These are phyloP conservation scores for Chlamydomonas sphaeroides DNA, from an alignment of 139 green algal species.

Conservation along the genomic window DNA sequence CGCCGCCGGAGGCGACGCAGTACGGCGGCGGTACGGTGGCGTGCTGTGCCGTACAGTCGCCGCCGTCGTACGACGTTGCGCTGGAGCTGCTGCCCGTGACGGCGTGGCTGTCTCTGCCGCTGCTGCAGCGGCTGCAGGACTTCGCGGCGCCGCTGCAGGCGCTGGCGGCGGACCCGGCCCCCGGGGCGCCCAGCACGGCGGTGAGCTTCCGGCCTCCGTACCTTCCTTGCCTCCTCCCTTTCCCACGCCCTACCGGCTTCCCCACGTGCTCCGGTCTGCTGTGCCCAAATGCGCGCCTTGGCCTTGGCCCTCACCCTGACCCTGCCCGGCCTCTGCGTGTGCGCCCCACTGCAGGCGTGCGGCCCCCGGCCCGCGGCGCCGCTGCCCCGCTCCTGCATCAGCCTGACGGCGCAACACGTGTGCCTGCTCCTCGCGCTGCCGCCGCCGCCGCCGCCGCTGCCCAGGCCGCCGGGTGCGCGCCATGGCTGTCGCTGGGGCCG, in stretches of 20 bases:
- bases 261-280: too few relatives aligned
- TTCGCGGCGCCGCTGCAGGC: constrained; percentile 9
- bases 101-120: constrained; percentile 16
- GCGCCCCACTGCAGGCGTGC: not conserved
- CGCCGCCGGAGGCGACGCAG: too few relatives aligned
- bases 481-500: not conserved
- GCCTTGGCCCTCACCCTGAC: too few relatives aligned
- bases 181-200: not conserved
- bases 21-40: not conserved
- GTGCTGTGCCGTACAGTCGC: not conserved
- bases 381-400: not conserved
- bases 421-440: constrained; percentile 29
- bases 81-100: constrained; percentile 35
- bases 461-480: not conserved
- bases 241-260: too few relatives aligned
- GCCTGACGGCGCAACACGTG: constrained; percentile 9
- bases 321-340: too few relatives aligned
- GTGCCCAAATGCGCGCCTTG: too few relatives aligned
- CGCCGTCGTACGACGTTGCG: not conserved
- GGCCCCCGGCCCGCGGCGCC: not conserved
- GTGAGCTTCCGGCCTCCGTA: too few relatives aligned
- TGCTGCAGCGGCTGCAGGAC: constrained; percentile 6
- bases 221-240: not conserved
- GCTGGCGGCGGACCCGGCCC: not conserved
- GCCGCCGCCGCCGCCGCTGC: not conserved